Conservation (phyloP, 1,139 yeast genomes). For the Pneumocystis murina region DNA sequence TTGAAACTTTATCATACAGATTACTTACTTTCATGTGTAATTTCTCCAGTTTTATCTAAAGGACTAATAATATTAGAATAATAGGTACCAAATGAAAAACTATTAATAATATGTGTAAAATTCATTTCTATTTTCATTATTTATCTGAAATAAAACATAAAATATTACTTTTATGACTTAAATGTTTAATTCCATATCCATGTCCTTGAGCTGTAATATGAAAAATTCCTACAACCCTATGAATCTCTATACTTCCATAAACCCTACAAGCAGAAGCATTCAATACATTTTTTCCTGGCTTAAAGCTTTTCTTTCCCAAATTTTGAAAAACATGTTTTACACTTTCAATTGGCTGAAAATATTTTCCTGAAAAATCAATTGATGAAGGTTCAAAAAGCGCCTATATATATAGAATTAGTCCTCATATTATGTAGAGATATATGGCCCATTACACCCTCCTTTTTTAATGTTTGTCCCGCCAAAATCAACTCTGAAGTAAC, state of each 20-base stretch:
- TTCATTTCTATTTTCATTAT: conserved; percentile 35
- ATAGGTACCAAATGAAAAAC: conserved; percentile 80
- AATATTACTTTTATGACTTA: conserved; percentile 7
- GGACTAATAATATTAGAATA: conserved; percentile 80
- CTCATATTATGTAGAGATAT: conserved; percentile 10
- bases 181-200: conserved; percentile 29
- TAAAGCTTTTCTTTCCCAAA: neutral
- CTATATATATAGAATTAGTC: conserved; percentile 22
- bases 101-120: conserved; percentile 72
- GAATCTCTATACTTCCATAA: conserved; percentile 74
- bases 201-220: conserved; percentile 66
- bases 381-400: neutral
- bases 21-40: conserved; percentile 20
- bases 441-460: neutral
- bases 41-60: conserved; percentile 39
- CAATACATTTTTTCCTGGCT: neutral
- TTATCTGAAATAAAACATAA: neutral
- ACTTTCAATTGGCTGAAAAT: neutral
- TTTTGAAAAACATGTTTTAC: neutral
- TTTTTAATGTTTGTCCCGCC: conserved; percentile 59
- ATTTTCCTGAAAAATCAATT: neutral
- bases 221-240: conserved; percentile 71
- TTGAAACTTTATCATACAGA: neutral
- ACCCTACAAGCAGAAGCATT: conserved; percentile 69
- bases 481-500: conserved; percentile 59